Evolutionary conservation across 805 yeast species (phyloP).

Genomic region (Wickerhamiella spandovensis): DNA sequence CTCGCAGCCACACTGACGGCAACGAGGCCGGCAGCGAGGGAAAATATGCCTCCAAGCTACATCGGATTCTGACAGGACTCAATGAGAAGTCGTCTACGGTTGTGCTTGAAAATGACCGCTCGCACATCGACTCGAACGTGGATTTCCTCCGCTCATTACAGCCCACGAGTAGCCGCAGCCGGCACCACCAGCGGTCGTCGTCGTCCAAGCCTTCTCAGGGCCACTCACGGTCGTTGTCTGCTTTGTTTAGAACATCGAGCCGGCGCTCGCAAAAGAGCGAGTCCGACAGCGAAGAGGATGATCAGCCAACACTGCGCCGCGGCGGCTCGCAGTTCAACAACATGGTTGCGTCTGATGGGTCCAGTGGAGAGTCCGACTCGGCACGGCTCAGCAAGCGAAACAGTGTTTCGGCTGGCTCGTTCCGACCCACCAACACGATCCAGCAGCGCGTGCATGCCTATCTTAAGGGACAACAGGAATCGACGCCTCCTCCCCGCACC

Average conservation of each 20-base stretch:
- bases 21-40: neutral
- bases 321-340: neutral
- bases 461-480: conserved; percentile 17
- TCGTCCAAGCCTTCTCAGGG: neutral
- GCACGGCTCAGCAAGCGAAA: neutral
- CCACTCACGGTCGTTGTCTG: neutral
- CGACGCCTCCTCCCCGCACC: conserved; percentile 40
- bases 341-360: neutral
- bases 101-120: conserved; percentile 19
- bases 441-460: conserved; percentile 26
- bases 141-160: conserved; percentile 25
- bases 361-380: neutral
- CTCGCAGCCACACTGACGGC: neutral
- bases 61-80: conserved; percentile 24
- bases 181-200: neutral
- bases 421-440: conserved; percentile 22
- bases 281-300: neutral
- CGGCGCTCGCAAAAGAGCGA: conserved; percentile 1
- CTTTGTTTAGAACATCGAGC: neutral
- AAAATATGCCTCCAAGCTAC: conserved; percentile 17
- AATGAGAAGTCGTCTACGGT: conserved; percentile 23
- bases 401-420: conserved; percentile 1
- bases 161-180: conserved; percentile 1
- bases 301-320: neutral
- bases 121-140: conserved; percentile 24